Evolutionary conservation across 2,329 filamentous ascomycete genomes (phyloP), one percentile per base, ranked within the genome.

Genomic region (Neonectria hederae): DNA sequence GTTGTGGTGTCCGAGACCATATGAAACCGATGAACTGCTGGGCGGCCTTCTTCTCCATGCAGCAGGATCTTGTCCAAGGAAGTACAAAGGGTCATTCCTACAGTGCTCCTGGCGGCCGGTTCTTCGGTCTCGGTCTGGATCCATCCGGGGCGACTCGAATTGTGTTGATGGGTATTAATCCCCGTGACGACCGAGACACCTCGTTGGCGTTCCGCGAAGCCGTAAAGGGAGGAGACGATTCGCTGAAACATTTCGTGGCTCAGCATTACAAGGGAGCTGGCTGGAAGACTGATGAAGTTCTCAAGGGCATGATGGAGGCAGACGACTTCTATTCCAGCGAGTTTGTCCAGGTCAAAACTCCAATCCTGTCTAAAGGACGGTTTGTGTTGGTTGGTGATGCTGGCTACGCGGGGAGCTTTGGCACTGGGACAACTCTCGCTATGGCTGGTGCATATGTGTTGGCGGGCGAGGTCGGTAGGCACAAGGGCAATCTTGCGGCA

Each of bases 311-410:
- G 75, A 54, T 64, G 61, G 61, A 35, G 32, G 49, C 78, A 0
- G 70, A 77, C 2, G 80, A 86, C 67, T 85, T 86, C 59, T 86
- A 86, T 68, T 77, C 78, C 52, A 77, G 81, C 56, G 74, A 78
- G 4, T 72, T 84, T 48, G 79, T 77, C 0, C 78, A 83, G 32
- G 80, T 89, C 30, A 81, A 80, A 45, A 63, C 83, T 57, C 71
- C 79, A 2, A 51, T 46, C 10, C 68, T 78, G 54, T 81, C 75
- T 4, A 76, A 76, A 0, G 80, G 81, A 0, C 81, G 82, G 0
- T 79, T 86, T n/a, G 79, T 78, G 1, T 73, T 86, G 2, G 68
- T 86, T 2, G 86, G 84, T 0, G 85, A 88, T 56, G 83, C 86
- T 5, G 84, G 76, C 0, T 82, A 81, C 42, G 83, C 82, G 2